Evolutionary conservation across 495 filamentous ascomycete species (phyloP).

Genomic region (Xylaria longipes): DNA sequence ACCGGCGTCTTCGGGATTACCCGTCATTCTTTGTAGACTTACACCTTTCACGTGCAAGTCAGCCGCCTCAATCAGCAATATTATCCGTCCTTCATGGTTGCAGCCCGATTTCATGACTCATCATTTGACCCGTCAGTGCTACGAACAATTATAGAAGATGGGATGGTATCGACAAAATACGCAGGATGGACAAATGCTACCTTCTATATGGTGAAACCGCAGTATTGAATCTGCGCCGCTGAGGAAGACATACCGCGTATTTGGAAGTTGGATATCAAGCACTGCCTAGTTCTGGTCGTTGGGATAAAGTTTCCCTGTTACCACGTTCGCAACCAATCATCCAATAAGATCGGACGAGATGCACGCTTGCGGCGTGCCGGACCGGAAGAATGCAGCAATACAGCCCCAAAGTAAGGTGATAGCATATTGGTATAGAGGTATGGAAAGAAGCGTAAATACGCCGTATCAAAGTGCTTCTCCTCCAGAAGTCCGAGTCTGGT

Average conservation of each 20-base stretch:
- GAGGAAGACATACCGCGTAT: background rate
- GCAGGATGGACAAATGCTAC: background rate
- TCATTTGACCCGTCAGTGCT: background rate
- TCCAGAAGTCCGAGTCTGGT: background rate
- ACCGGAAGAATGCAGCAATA: background rate
- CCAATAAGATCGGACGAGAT: conserved; percentile 2
- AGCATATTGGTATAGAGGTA: background rate
- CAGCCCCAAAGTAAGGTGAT: background rate
- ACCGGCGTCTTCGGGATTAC: background rate
- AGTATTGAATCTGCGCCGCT: conserved; percentile 13
- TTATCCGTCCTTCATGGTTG: too few relatives aligned
- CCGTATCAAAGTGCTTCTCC: background rate
- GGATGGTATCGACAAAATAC: background rate
- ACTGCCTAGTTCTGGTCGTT: conserved; percentile 7
- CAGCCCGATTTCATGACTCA: background rate
- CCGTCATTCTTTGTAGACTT: background rate
- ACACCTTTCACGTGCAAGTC: background rate
- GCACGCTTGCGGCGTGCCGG: background rate
- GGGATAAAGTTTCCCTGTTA: conserved; percentile 15
- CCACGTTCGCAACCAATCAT: background rate
- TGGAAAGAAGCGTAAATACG: background rate
- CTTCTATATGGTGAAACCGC: background rate
- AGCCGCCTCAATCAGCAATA: background rate
- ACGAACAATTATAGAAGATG: conserved; percentile 6
- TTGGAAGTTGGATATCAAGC: background rate